Conservation (phyloP, 495 filamentous ascomycete genomes). For the Thermothielavioides terrestris region DNA sequence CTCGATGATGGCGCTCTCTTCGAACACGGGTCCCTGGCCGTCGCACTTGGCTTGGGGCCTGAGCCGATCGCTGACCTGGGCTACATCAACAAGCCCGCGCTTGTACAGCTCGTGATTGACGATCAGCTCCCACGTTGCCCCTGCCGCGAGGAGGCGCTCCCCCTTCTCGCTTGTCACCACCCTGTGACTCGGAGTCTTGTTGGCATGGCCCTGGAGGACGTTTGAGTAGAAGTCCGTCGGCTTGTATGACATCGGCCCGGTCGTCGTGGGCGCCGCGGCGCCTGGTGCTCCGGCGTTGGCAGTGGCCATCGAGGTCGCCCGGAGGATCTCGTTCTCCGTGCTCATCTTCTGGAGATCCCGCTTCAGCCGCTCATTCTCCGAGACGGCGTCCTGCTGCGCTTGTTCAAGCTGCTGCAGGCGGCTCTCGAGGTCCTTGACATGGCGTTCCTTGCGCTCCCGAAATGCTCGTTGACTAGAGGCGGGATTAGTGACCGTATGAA, state of each 20-base stretch:
- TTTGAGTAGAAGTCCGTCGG: conserved; percentile 62
- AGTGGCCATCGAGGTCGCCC: conserved; percentile 53
- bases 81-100: conserved; percentile 76
- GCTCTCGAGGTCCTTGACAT: conserved; percentile 83
- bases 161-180: conserved; percentile 59
- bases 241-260: conserved; percentile 66
- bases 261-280: conserved; percentile 28
- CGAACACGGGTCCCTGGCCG: conserved; percentile 84
- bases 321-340: conserved; percentile 90
- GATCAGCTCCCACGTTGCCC: conserved; percentile 86
- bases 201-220: conserved; percentile 45
- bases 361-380: conserved; percentile 77
- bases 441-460: conserved; percentile 90
- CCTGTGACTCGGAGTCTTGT: conserved; percentile 57
- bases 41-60: conserved; percentile 76
- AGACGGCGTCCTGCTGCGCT: conserved; percentile 31
- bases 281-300: conserved; percentile 18
- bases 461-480: conserved; percentile 78
- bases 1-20: conserved; percentile 60
- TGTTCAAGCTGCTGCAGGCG: conserved; percentile 70
- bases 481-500: conserved; percentile 9
- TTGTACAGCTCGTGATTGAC: conserved; percentile 73
- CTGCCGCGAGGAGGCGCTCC: conserved; percentile 69
- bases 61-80: conserved; percentile 63
- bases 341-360: conserved; percentile 68